Percentiles rank a stretch among this genome's conserved stretches.
Evolutionary conservation across 163 green algal species (phyloP).

Genomic region (Scenedesmus sp.): DNA sequence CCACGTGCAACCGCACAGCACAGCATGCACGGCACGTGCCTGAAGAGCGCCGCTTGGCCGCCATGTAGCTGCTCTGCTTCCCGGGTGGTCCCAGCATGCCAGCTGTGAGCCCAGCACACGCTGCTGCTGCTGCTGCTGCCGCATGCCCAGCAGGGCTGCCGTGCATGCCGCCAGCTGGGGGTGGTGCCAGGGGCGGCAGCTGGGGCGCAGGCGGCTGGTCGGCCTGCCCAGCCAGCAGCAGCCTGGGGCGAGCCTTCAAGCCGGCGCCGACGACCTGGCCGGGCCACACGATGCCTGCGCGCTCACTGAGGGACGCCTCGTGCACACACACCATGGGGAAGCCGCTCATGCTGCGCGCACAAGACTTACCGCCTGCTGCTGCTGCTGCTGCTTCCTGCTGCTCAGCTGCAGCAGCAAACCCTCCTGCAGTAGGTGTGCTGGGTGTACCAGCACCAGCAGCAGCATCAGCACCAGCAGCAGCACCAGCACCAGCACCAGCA

Average conservation of each 20-base stretch:
- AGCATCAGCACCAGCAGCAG: too few species aligned
- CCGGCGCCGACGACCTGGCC: constrained; percentile 38
- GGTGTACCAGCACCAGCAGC: background rate
- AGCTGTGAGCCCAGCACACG: background rate
- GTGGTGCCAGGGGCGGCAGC: background rate
- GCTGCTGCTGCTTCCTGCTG: constrained; percentile 3
- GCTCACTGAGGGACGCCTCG: constrained; percentile 39
- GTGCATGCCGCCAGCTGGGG: background rate
- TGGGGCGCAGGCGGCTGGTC: constrained; percentile 2
- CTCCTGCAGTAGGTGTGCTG: background rate
- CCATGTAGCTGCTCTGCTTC: constrained; percentile 10
- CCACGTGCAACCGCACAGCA: background rate
- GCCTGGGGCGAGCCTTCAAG: constrained; percentile 7
- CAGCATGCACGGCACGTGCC: background rate
- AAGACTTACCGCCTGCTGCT: background rate
- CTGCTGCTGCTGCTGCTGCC: constrained; percentile 7
- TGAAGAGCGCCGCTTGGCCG: constrained; percentile 41
- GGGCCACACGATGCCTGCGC: constrained; percentile 45
- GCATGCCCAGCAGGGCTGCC: background rate
- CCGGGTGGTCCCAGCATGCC: constrained; percentile 1
- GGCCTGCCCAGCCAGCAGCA: constrained; percentile 36
- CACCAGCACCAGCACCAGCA: background rate
- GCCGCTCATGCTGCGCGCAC: constrained; percentile 31
- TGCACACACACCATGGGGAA: constrained; percentile 21
- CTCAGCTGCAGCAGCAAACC: background rate